Evolutionary conservation across 768 basidiomycete species (phyloP), one percentile per base, ranked within the genome.

Genomic region (Russula foetens): DNA sequence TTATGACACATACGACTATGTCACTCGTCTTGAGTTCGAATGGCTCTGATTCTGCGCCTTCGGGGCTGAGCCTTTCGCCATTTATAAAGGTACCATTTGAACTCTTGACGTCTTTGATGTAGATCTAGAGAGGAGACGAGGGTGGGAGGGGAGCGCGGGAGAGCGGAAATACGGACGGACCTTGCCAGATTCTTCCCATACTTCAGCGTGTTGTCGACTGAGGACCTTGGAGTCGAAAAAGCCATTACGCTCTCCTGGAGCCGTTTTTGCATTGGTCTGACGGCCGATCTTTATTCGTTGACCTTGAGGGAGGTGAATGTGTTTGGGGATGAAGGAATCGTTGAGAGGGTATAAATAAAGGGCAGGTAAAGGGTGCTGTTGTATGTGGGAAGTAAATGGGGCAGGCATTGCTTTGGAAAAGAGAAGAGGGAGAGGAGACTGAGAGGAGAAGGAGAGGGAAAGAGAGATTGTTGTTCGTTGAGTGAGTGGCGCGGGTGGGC

Each of bases 1-100:
- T n/a, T 2, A 35, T 35, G 35, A 5, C 35, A 79, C 93, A 63
- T 79, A 97, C 95, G 69, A 99, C 93, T 63, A 93, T 87, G 70
- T 98, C 95, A 70, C 96, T 95, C 50, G 84, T 87, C 75, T 98
- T 94, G 43, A 99, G 84, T 74, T 97, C 92, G 65, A 84, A 94
- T 0, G 94, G 92, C 23, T 95, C 90, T 0, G 89, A 92, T 75
- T 98, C 95, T 60, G 89, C 79, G 38, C 91, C 87, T 71, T 99
- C 96, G 4, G 81, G 80, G 64, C 88, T 92, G 50, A 98, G 84
- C 43, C 97, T 81, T 66, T 98, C 93, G 58, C 92, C 87, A 67
- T 99, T 98, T 71, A 99, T 94, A 71, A 98, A 99, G 7, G 97
- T 99, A 1, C 97, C 97, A 65, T 99, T 99, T 1, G 92, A 94